Base-by-base conservation (phyloP, 495 filamentous ascomycete species). In the Penicillium verhagenii region DNA sequence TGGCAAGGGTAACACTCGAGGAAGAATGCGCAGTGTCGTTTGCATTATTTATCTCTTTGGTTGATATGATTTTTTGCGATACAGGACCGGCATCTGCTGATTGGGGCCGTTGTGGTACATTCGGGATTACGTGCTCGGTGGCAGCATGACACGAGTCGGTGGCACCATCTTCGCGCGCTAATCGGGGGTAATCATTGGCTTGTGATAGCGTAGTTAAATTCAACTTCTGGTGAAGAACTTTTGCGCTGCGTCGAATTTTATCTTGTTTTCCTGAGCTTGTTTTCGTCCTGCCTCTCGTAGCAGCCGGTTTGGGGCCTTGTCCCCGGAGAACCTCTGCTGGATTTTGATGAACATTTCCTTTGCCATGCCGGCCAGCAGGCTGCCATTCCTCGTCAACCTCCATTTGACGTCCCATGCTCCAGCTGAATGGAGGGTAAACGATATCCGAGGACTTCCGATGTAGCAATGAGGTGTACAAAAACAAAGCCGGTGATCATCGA, bases 121-220 rank as follows among this genome's bases (percentile, higher is more conserved):
- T 18, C 9, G 51, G 23, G 18, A 59, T 51, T 40, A 46, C 56
- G 56, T 59, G 56, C 56, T 59, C 19, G 21, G 28, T 39, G 55
- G 13, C 25, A 45, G 37, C 21, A 33, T 35, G 26, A 13, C 45
- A 48, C 20, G 24, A 48, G 16, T 19, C 45, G 14, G 45, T 14
- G 26, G n/a, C 45, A 18, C 33, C 23, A 51, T 39, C 43, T 19
- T 45, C 14, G 35, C 23, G 19, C 9, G 21, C 37, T 37, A 40
- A 25, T 23, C 29, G 35, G 44, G 48, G 51, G 49, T 43, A 35
- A 43, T 55, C 44, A 4, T 26, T n/a, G 5, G 11, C 26, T 11
- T 1, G 10, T 48, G 35, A 37, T 4, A 14, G 11, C 7, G 35
- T 38, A 48, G 28, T 25, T 35, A 48, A 48, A 33, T 31, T 13